phyloP scores from a whole-genome alignment of 2,329 filamentous ascomycete genomes.

The Leptoxyphium fumago region DNA sequence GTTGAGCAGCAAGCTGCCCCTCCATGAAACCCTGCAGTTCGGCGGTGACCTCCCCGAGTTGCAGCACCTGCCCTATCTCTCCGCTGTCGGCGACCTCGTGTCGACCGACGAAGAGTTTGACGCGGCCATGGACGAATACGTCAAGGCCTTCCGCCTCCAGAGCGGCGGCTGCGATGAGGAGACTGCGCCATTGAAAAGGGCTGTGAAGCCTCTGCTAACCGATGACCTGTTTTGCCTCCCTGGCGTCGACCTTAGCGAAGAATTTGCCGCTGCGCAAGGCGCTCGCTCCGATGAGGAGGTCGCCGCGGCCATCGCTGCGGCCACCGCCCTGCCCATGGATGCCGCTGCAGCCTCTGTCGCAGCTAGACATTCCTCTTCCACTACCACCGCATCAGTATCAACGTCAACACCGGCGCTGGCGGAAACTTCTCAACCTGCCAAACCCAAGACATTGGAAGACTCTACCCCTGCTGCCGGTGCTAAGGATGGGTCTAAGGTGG shows the following conservation, averaged over 20 bases:
- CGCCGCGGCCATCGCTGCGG: background rate
- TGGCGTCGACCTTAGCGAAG: slow-evolving; percentile 13
- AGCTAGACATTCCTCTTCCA: too few species aligned
- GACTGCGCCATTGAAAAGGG: slow-evolving; percentile 18
- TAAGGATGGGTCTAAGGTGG: too few species aligned
- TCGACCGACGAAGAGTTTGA: slow-evolving; percentile 26
- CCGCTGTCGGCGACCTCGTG: slow-evolving; percentile 45
- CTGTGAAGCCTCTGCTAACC: slow-evolving; percentile 23
- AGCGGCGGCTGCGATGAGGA: slow-evolving; percentile 50
- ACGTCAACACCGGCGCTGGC: too few species aligned
- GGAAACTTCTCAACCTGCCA: too few species aligned
- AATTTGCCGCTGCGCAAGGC: slow-evolving; percentile 4
- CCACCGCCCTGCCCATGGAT: background rate
- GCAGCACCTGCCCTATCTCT: slow-evolving; percentile 42
- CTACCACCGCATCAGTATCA: too few species aligned
- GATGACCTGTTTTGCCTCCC: slow-evolving; percentile 52
- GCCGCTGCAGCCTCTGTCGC: background rate
- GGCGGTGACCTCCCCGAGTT: slow-evolving; percentile 33
- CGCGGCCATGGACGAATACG: slow-evolving; percentile 37
- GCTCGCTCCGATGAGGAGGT: background rate
- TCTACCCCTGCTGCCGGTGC: too few species aligned
- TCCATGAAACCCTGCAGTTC: slow-evolving; percentile 34
- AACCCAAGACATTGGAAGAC: too few species aligned
- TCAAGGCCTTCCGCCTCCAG: slow-evolving; percentile 42
- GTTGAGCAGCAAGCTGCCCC: slow-evolving; percentile 32